Conservation (phyloP, 2,329 filamentous ascomycete genomes). For the Pseudogymnoascus sp. region DNA sequence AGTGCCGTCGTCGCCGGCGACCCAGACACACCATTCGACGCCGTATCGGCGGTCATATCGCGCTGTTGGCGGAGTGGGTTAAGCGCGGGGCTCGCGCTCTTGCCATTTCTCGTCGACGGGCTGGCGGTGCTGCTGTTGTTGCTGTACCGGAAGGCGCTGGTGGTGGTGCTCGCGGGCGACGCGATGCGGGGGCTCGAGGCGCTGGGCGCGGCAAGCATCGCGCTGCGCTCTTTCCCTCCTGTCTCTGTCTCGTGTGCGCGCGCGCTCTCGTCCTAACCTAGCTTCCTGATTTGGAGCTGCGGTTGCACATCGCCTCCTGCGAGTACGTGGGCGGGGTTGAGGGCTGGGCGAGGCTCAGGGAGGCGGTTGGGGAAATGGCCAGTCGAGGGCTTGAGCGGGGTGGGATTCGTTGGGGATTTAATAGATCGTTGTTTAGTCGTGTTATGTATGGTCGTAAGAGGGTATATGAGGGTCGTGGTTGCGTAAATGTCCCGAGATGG, state of each 20-base stretch:
- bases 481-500: background rate
- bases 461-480: background rate
- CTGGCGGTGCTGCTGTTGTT: constrained; percentile 4
- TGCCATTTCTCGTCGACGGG: constrained; percentile 1
- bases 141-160: background rate
- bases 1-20: background rate
- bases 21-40: background rate
- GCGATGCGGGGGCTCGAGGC: background rate
- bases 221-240: background rate
- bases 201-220: constrained; percentile 3
- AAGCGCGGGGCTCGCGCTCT: background rate
- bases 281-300: background rate
- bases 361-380: background rate
- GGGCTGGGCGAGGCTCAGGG: background rate
- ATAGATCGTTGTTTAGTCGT: background rate
- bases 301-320: constrained; percentile 4
- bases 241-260: background rate
- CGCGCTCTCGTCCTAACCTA: constrained; percentile 4
- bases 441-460: background rate
- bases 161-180: background rate
- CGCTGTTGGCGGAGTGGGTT: background rate
- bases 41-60: background rate
- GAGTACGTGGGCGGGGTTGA: constrained; percentile 1
- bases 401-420: background rate
- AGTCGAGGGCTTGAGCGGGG: background rate